A percentile compares a stretch with the other conserved stretches of the same genome.
These are phyloP conservation scores for Sporothrix euskadiensis DNA, from an alignment of 2,329 filamentous ascomycete genomes.

Conservation along the genomic window DNA sequence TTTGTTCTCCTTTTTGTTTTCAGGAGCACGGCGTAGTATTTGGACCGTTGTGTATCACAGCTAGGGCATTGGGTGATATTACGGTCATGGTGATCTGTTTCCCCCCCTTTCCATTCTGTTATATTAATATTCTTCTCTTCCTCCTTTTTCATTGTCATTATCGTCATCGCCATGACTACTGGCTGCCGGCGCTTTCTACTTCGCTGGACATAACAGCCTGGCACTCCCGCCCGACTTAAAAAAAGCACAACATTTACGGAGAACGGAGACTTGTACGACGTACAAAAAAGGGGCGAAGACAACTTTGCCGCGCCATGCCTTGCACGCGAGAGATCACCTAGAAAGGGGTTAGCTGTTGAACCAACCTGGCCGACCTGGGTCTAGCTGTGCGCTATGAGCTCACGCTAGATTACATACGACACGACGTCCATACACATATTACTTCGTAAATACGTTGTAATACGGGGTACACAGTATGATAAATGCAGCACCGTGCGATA, in stretches of 20 bases:
- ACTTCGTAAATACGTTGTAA: too few species aligned
- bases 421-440: too few species aligned
- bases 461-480: too few species aligned
- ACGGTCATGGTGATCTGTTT: too few species aligned
- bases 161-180: background rate
- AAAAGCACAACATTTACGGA: background rate
- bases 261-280: background rate
- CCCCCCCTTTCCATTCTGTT: background rate
- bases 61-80: too few species aligned
- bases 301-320: background rate
- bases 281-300: background rate
- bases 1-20: background rate
- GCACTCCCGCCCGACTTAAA: too few species aligned
- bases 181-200: background rate
- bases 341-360: background rate
- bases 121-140: background rate
- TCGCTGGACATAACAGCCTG: too few species aligned
- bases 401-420: background rate
- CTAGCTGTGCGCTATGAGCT: background rate
- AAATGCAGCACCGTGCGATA: background rate
- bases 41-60: too few species aligned
- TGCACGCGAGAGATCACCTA: background rate
- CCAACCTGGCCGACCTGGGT: background rate
- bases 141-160: background rate
- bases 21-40: background rate